Base-by-base conservation (phyloP, 768 basidiomycete genomes). In the Phallus indusiatus region DNA sequence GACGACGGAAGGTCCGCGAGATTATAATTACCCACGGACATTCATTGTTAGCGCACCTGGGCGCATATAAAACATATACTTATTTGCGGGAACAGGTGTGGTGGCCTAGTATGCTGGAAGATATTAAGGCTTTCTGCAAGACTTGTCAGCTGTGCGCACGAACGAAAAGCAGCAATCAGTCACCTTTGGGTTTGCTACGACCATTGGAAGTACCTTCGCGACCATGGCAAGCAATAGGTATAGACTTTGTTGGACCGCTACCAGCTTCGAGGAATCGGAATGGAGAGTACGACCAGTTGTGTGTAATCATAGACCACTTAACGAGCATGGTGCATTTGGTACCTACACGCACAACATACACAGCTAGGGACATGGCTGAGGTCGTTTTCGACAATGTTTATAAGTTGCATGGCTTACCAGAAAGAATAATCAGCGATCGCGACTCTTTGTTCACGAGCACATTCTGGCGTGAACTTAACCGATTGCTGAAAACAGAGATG, bases 321-420 rank as follows among this genome's bases (percentile, higher is more conserved):
- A 68, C 67, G 11, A 16, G 42, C 6, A 53, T 64, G 64, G 67
- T 60, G 18, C 74, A 55, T 65, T 3, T 75, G 8, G 62, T 74
- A 0, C 71, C 71, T 2, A 28, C 28, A 2, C 0, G 69, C 67
- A 17, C 9, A 55, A 18, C 65, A 57, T 75, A 74, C 47, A 67
- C 50, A 0, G 70, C 76, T 0, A 48, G 48, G 0, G 68, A 78
- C 0, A 55, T 79, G 0, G 74, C 75, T 0, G 68, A 76, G 42
- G 12, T 76, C 28, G 7, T 28, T 3, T 28, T 28, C 7, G 28
- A 28, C 7, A 7, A 3, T 7, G 7, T 28, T 7, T 76, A 75
- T 34, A 73, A 72, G 11, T 62, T 65, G 0, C 76, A 78, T 57
- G 76, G 77, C 0, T 56, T 78, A 0, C 77, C 75, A 0, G 57